phyloP scores from a whole-genome alignment of 2,329 filamentous ascomycete species.

The Fusarium pseudograminearum region DNA sequence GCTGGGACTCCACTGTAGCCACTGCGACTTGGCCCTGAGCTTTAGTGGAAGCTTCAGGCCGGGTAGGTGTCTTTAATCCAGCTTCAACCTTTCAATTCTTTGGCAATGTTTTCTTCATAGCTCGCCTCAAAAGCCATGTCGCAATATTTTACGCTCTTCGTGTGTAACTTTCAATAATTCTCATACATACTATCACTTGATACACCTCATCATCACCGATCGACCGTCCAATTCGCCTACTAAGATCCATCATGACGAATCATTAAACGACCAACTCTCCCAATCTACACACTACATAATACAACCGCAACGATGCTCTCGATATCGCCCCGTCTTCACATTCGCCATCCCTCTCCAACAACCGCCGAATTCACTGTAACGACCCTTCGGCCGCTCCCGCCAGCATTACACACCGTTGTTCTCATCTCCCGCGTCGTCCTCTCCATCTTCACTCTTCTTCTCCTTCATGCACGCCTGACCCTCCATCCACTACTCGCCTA shows the following conservation, averaged over 20 bases:
- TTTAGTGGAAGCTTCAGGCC: slow-evolving; percentile 4
- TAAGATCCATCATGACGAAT: slow-evolving; percentile 12
- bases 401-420: slow-evolving; percentile 58
- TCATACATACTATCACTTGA: too few species aligned
- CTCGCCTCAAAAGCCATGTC: background rate
- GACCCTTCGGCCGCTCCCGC: slow-evolving; percentile 71
- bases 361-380: slow-evolving; percentile 95
- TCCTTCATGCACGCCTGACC: slow-evolving; percentile 64
- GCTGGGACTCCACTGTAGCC: background rate
- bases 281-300: background rate
- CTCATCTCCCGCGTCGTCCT: slow-evolving; percentile 60
- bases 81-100: slow-evolving; percentile 1
- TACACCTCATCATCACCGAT: background rate
- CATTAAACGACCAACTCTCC: background rate
- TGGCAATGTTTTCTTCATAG: background rate
- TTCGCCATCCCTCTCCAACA: slow-evolving; percentile 80
- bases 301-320: slow-evolving; percentile 66
- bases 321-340: slow-evolving; percentile 69
- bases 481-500: slow-evolving; percentile 49
- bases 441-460: slow-evolving; percentile 58
- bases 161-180: too few species aligned
- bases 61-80: background rate
- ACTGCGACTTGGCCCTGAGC: background rate
- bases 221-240: background rate
- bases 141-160: background rate